Evolutionary conservation across 371 early-diverging fungal species (phyloP).

Genomic region (Sporodiniella umbellata): DNA sequence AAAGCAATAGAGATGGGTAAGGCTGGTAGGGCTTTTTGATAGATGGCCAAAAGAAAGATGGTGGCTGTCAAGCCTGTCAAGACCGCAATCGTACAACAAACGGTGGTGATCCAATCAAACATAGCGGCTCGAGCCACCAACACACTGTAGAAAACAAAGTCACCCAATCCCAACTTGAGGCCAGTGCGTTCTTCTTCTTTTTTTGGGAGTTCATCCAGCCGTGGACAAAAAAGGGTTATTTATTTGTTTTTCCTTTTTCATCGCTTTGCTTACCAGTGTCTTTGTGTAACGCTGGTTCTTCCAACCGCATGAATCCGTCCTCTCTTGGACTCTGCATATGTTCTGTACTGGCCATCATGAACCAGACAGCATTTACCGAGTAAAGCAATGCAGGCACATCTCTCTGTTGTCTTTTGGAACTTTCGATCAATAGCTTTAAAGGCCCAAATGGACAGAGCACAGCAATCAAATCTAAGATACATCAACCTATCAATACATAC

Average conservation of each 20-base stretch:
- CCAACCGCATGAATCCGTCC: constrained; percentile 26
- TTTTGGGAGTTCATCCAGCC: too few relatives aligned
- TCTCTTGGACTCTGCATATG: constrained; percentile 8
- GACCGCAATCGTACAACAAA: constrained; percentile 76
- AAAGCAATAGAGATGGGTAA: constrained; percentile 86
- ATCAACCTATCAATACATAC: too few relatives aligned
- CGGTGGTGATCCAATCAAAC: constrained; percentile 86
- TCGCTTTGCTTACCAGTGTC: constrained; percentile 56
- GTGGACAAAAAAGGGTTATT: too few relatives aligned
- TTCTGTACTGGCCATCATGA: constrained; percentile 67
- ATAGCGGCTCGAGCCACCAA: constrained; percentile 80
- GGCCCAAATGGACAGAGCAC: constrained; percentile 92
- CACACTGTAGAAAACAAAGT: constrained; percentile 90
- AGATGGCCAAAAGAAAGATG: constrained; percentile 80
- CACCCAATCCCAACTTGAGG: constrained; percentile 83
- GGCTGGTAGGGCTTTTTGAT: constrained; percentile 82
- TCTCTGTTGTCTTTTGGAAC: constrained; percentile 64
- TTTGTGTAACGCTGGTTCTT: constrained; percentile 6
- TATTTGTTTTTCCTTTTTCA: neutral
- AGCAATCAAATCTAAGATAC: constrained; percentile 71
- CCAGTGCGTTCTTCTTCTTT: constrained; percentile 66
- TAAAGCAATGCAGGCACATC: constrained; percentile 84
- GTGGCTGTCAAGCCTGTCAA: constrained; percentile 82
- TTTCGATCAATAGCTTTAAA: constrained; percentile 77
- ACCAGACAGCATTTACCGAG: constrained; percentile 73